Conservation (phyloP, 1,139 yeast genomes). For the Geotrichum cucujoidarum region DNA sequence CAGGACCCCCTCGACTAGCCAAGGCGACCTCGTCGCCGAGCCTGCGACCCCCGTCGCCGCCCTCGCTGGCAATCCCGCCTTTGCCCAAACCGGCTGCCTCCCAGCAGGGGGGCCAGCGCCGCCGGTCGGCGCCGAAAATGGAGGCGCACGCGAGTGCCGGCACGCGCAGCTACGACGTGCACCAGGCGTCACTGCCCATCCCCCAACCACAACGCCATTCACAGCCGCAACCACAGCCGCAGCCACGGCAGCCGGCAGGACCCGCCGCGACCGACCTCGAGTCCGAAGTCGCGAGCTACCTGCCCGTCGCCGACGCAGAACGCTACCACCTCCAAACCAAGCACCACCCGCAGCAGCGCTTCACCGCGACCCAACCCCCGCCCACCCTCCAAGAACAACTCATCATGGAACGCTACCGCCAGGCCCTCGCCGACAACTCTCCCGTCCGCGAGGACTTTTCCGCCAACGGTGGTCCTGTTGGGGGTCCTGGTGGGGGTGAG, state of each 20-base stretch:
- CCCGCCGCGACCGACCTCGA: background rate
- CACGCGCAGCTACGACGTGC: background rate
- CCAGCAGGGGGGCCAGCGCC: background rate
- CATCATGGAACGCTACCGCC: conserved; percentile 2
- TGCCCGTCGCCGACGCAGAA: background rate
- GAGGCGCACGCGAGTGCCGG: background rate
- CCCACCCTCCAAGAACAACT: conserved; percentile 8
- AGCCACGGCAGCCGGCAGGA: background rate
- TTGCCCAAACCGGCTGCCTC: no score
- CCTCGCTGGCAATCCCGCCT: no score
- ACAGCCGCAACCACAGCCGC: background rate
- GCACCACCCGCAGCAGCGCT: background rate
- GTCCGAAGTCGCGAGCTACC: no score
- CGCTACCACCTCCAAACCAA: background rate
- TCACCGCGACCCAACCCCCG: conserved; percentile 7
- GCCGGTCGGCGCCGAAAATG: background rate
- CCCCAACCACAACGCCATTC: background rate
- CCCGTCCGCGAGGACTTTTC: background rate
- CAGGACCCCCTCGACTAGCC: no score
- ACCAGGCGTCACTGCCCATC: background rate
- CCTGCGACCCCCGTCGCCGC: no score
- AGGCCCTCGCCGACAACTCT: background rate
- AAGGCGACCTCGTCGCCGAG: no score
- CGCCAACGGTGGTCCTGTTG: background rate
- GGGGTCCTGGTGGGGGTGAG: background rate